A percentile compares a stretch with the other conserved stretches of the same genome.
Evolutionary conservation across 2,329 filamentous ascomycete genomes (phyloP).

Genomic region (Exophiala sideris): DNA sequence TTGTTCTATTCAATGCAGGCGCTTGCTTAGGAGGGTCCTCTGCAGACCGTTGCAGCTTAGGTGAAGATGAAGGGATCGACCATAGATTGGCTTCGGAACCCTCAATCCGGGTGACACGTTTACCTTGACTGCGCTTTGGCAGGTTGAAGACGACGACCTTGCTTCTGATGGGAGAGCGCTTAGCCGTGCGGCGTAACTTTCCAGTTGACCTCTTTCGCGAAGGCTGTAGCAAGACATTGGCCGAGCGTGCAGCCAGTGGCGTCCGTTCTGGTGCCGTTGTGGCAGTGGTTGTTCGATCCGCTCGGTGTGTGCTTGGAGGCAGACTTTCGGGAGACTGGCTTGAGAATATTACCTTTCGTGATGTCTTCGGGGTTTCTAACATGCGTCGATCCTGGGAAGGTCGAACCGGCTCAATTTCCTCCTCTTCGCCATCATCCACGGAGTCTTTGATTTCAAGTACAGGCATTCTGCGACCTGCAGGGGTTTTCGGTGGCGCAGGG

Average conservation of each 20-base stretch:
- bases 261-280: slow-evolving; percentile 17
- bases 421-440: slow-evolving; percentile 11
- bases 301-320: slow-evolving; percentile 14
- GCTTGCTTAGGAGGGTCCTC: neutral
- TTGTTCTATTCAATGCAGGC: neutral
- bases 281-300: neutral
- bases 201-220: slow-evolving; percentile 1
- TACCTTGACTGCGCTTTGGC: slow-evolving; percentile 7
- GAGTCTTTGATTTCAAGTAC: slow-evolving; percentile 23
- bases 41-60: slow-evolving; percentile 1
- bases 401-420: neutral
- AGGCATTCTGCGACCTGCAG: neutral
- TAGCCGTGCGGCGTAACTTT: slow-evolving; percentile 5
- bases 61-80: slow-evolving; percentile 27
- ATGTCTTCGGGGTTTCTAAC: slow-evolving; percentile 12
- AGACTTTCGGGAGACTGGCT: slow-evolving; percentile 28
- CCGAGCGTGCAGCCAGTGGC: slow-evolving; percentile 22
- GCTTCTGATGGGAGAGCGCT: neutral
- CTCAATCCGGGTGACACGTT: slow-evolving; percentile 9
- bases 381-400: neutral
- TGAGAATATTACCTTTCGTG: slow-evolving; percentile 17
- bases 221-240: slow-evolving; percentile 5
- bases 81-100: slow-evolving; percentile 23
- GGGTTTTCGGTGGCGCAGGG: neutral
- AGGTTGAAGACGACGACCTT: slow-evolving; percentile 24